Evolutionary conservation across 192 early-diverging fungal species (phyloP).

Genomic region (Mortierella alpina): DNA sequence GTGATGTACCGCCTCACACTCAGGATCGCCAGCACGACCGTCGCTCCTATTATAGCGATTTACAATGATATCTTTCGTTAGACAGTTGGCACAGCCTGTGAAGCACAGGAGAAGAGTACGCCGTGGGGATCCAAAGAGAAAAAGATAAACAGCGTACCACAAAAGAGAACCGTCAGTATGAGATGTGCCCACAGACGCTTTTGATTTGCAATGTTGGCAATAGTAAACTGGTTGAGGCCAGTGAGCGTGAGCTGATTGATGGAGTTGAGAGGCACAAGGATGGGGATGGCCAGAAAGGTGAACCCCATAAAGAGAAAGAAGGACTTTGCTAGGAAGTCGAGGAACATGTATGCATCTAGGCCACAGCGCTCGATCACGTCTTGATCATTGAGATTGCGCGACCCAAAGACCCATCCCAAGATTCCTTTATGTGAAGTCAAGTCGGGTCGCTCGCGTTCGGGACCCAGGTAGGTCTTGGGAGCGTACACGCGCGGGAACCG

Average conservation of each 20-base stretch:
- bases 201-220: conserved; percentile 71
- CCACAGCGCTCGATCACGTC: conserved; percentile 65
- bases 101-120: not conserved
- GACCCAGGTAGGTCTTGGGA: conserved; percentile 74
- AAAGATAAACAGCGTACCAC: conserved; percentile 48
- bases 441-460: conserved; percentile 55
- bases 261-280: conserved; percentile 77
- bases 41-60: conserved; percentile 26
- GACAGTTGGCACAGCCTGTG: not conserved
- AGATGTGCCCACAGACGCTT: conserved; percentile 78
- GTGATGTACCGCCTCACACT: conserved; percentile 66
- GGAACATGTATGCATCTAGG: conserved; percentile 79
- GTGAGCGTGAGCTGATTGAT: conserved; percentile 56
- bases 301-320: conserved; percentile 71
- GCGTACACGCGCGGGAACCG: conserved; percentile 74
- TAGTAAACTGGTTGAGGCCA: conserved; percentile 72
- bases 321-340: conserved; percentile 74
- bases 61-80: not conserved
- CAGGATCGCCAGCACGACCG: conserved; percentile 61
- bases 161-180: conserved; percentile 60
- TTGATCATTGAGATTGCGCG: conserved; percentile 55
- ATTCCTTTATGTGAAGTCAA: conserved; percentile 40
- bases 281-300: conserved; percentile 61
- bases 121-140: not conserved
- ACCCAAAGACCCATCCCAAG: conserved; percentile 68